Percentiles rank a stretch among this genome's conserved stretches.
These are phyloP conservation scores for Naganishia cerealis DNA, from an alignment of 1,284 basidiomycete species.

Conservation along the genomic window DNA sequence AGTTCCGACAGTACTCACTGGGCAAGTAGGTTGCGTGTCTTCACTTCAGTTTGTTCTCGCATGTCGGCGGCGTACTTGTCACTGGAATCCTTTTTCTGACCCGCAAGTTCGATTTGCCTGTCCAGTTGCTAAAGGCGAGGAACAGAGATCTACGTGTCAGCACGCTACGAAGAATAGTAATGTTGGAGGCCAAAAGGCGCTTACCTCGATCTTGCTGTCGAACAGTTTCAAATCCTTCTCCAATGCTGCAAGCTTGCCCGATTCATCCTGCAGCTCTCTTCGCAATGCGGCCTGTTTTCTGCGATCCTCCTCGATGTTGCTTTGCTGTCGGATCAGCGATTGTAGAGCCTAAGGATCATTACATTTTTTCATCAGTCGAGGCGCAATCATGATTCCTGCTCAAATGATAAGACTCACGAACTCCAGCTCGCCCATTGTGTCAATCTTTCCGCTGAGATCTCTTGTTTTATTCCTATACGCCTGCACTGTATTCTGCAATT, in stretches of 20 bases:
- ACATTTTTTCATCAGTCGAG: not conserved
- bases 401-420: conserved; percentile 56
- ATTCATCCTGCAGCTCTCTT: conserved; percentile 65
- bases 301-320: conserved; percentile 66
- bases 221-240: conserved; percentile 70
- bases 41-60: conserved; percentile 65
- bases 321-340: conserved; percentile 48
- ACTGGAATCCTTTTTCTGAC: conserved; percentile 71
- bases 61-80: conserved; percentile 73
- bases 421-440: conserved; percentile 70
- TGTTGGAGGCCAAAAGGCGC: conserved; percentile 31
- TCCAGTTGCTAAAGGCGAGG: conserved; percentile 63
- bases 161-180: not conserved
- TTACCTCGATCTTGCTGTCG: conserved; percentile 65
- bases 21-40: conserved; percentile 38
- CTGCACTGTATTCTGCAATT: conserved; percentile 60
- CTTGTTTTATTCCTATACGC: conserved; percentile 68
- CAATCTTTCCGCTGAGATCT: conserved; percentile 72
- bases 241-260: conserved; percentile 67
- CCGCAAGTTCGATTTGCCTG: conserved; percentile 71
- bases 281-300: conserved; percentile 63
- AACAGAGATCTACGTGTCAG: not conserved
- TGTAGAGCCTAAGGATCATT: conserved; percentile 40
- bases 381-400: too few species aligned
- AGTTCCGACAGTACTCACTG: conserved; percentile 6